These are phyloP conservation scores for Sinapis alba DNA, from an alignment of 441 rosid species.

Conservation along the genomic window DNA sequence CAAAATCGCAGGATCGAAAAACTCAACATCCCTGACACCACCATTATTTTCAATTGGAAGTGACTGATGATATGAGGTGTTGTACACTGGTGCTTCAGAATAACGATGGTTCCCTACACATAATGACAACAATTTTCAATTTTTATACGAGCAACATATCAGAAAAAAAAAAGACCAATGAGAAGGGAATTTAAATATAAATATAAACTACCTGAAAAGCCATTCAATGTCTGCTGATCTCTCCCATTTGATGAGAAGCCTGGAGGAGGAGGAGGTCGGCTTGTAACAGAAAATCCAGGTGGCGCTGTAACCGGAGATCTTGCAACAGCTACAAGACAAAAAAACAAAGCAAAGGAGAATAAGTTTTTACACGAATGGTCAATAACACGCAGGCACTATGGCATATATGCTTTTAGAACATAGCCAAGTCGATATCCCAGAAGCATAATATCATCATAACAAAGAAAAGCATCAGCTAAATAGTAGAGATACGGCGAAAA, in stretches of 20 bases:
- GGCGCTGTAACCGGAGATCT: conserved; percentile 48
- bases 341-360: not conserved
- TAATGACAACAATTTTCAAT: conserved; percentile 4
- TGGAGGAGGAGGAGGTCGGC: conserved; percentile 51
- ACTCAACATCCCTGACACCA: conserved; percentile 42
- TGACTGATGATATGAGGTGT: conserved; percentile 34
- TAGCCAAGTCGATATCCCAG: not conserved
- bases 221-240: conserved; percentile 38
- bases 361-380: conserved; percentile 1
- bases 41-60: conserved; percentile 33
- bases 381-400: not conserved
- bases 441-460: not conserved
- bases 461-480: conserved; percentile 5
- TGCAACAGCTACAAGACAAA: conserved; percentile 41
- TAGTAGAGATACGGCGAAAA: not conserved
- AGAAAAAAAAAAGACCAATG: not conserved
- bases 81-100: conserved; percentile 11
- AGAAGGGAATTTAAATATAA: not conserved
- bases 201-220: conserved; percentile 47
- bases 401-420: conserved; percentile 8
- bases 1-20: conserved; percentile 56
- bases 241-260: conserved; percentile 51
- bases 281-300: conserved; percentile 55
- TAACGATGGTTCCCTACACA: conserved; percentile 42
- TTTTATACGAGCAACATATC: conserved; percentile 1